phyloP scores from a whole-genome alignment of 2,329 filamentous ascomycete genomes.

The Harringtonia aguacate region DNA sequence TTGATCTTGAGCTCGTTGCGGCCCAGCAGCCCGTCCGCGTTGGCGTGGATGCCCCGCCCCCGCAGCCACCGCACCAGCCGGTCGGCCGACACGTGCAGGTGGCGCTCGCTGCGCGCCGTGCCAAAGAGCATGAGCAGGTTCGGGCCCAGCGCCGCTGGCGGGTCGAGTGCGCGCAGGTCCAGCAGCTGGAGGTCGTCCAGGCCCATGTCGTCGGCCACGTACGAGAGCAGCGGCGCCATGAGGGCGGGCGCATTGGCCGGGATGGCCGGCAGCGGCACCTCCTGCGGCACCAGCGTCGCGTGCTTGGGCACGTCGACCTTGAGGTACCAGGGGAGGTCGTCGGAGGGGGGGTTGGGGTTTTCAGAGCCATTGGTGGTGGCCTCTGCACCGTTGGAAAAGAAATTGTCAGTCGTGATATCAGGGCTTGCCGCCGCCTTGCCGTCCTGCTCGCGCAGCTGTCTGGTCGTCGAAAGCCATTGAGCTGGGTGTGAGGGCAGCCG shows the following conservation, averaged over 20 bases:
- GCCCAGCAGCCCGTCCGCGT: constrained; percentile 80
- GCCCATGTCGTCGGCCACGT: constrained; percentile 74
- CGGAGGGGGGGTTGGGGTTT: neutral
- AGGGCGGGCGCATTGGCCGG: constrained; percentile 63
- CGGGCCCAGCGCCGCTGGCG: constrained; percentile 75
- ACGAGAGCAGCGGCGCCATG: constrained; percentile 61
- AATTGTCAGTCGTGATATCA: no score
- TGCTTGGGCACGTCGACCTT: constrained; percentile 55
- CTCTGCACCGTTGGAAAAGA: no score
- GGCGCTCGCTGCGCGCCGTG: constrained; percentile 83
- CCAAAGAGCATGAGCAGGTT: constrained; percentile 89
- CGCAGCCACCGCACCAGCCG: constrained; percentile 82
- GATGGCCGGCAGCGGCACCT: constrained; percentile 35
- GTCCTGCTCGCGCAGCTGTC: neutral
- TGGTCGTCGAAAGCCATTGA: neutral
- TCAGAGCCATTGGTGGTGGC: neutral
- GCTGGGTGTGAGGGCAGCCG: no score
- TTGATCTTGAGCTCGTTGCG: constrained; percentile 87
- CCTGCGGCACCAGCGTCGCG: constrained; percentile 34
- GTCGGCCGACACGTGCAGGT: constrained; percentile 84
- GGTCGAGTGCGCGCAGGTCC: constrained; percentile 75
- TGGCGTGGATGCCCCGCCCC: constrained; percentile 60
- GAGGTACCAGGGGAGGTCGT: constrained; percentile 61
- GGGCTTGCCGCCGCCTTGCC: no score
- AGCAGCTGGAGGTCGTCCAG: constrained; percentile 71